Percentiles rank a stretch among this genome's conserved stretches.
phyloP scores from a whole-genome alignment of 2,329 filamentous ascomycete species.

The Pseudogymnoascus sp. region DNA sequence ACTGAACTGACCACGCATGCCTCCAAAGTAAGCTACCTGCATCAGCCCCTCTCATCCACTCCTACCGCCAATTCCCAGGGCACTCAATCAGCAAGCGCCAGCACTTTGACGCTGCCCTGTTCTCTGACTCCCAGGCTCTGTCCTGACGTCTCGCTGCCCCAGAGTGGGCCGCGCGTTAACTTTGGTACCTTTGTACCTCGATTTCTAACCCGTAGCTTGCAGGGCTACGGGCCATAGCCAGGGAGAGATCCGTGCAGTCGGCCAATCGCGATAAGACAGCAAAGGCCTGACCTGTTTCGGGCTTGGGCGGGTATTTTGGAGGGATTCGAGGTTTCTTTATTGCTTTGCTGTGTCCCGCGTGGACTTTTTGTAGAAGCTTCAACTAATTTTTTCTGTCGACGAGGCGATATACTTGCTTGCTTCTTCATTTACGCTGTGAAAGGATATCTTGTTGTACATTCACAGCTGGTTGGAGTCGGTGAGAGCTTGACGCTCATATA shows the following conservation, averaged over 20 bases:
- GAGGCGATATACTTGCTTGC: not conserved
- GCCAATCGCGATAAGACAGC: conserved; percentile 5
- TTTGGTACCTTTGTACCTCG: not conserved
- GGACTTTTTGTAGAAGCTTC: not conserved
- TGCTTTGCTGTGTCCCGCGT: not conserved
- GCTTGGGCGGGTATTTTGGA: conserved; percentile 4
- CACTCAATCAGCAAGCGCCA: conserved; percentile 6
- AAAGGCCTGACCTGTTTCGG: conserved; percentile 4
- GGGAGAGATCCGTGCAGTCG: conserved; percentile 3
- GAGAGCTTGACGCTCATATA: not conserved
- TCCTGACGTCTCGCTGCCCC: not conserved
- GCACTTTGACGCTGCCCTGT: not conserved
- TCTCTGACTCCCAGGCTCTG: not conserved
- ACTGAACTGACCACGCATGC: not conserved
- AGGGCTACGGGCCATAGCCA: not conserved
- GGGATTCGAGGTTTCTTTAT: not conserved
- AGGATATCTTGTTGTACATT: not conserved
- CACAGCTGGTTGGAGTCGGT: not conserved
- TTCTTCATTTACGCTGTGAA: not conserved
- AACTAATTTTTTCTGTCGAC: not conserved
- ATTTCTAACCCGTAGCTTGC: not conserved
- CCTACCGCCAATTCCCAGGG: not conserved
- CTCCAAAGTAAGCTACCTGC: not conserved
- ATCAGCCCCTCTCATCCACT: not conserved
- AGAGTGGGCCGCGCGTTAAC: conserved; percentile 3